phyloP scores from a whole-genome alignment of 2,329 filamentous ascomycete species.

The Colletotrichum sp. region DNA sequence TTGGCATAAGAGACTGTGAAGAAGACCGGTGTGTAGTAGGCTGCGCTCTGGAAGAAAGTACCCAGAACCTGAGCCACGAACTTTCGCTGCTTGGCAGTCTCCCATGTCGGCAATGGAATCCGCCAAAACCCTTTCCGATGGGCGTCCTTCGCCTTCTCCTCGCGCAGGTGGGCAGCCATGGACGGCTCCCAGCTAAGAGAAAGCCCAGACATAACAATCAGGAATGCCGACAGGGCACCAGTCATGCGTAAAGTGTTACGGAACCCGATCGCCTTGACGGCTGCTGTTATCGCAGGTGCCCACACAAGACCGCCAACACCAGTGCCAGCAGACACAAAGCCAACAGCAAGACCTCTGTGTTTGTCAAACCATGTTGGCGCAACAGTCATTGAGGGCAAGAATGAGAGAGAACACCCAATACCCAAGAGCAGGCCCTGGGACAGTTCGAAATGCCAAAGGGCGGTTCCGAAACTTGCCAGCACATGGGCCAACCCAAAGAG shows the following conservation, averaged over 20 bases:
- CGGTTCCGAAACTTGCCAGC: not conserved
- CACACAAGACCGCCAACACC: slow-evolving; percentile 41
- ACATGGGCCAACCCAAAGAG: not conserved
- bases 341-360: slow-evolving; percentile 40
- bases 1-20: not conserved
- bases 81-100: not conserved
- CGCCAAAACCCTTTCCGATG: not conserved
- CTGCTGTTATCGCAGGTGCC: slow-evolving; percentile 23
- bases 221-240: not conserved
- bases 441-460: not conserved
- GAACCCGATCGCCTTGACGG: not conserved
- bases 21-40: not conserved
- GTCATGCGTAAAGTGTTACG: not conserved
- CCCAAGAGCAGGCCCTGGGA: slow-evolving; percentile 32
- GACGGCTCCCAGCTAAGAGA: not conserved
- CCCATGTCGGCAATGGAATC: not conserved
- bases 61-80: not conserved
- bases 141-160: not conserved
- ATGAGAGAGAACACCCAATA: slow-evolving; percentile 40
- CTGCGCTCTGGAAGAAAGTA: not conserved
- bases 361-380: slow-evolving; percentile 41
- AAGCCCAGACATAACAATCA: fast-evolving
- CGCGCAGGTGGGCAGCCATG: not conserved
- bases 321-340: slow-evolving; percentile 39
- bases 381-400: slow-evolving; percentile 41